These are phyloP conservation scores for Penicillium sp. DNA, from an alignment of 2,329 filamentous ascomycete genomes.

Conservation along the genomic window DNA sequence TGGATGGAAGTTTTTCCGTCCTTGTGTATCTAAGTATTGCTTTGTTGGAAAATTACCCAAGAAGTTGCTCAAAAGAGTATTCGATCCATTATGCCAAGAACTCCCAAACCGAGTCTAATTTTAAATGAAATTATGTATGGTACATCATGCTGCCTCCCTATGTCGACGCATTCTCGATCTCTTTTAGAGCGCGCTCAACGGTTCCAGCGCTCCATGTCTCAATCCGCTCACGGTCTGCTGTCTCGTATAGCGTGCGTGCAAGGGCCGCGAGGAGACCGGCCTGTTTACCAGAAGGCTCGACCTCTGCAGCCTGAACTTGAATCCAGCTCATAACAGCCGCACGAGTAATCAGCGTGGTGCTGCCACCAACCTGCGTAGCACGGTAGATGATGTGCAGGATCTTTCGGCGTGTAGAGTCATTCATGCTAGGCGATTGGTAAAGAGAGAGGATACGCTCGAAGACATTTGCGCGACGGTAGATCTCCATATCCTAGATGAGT, in stretches of 20 bases:
- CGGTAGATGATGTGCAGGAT: slow-evolving; percentile 65
- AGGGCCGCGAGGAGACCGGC: slow-evolving; percentile 54
- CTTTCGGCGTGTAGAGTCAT: slow-evolving; percentile 60
- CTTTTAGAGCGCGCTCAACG: slow-evolving; percentile 28
- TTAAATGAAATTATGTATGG: slow-evolving; percentile 1
- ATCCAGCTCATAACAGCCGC: slow-evolving; percentile 76
- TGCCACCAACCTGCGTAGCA: slow-evolving; percentile 68
- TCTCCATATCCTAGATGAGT: slow-evolving; percentile 45
- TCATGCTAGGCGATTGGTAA: slow-evolving; percentile 67
- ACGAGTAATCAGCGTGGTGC: slow-evolving; percentile 77
- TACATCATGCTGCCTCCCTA: slow-evolving; percentile 5
- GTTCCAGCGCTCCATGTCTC: slow-evolving; percentile 64
- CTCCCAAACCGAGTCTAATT: neutral
- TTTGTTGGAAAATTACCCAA: neutral
- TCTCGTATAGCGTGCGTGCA: slow-evolving; percentile 61
- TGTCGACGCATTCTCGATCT: slow-evolving; percentile 6
- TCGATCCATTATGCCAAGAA: neutral
- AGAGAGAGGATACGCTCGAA: slow-evolving; percentile 75
- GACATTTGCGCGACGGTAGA: slow-evolving; percentile 59
- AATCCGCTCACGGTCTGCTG: slow-evolving; percentile 67
- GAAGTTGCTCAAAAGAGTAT: neutral
- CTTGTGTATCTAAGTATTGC: neutral
- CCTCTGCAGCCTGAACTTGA: slow-evolving; percentile 57
- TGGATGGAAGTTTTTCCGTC: neutral
- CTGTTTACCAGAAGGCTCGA: slow-evolving; percentile 42